These are phyloP conservation scores for Colletotrichum kahawae DNA, from an alignment of 2,329 filamentous ascomycete species.

Conservation along the genomic window DNA sequence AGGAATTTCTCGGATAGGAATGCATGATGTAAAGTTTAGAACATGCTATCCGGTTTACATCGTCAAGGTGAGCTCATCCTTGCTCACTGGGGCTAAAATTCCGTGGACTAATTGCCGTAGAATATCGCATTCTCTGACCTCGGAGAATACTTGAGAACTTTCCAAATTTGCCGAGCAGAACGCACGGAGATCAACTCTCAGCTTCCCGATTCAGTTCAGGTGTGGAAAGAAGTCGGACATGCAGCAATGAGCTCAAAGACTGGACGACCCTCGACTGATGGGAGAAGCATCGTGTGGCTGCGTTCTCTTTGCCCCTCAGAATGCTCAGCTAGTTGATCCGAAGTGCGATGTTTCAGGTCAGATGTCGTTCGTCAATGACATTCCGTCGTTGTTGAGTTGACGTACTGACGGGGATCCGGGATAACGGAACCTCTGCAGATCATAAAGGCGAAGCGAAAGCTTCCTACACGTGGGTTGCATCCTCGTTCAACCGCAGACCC, in stretches of 20 bases:
- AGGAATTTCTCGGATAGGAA: too few relatives aligned
- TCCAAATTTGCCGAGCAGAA: background rate
- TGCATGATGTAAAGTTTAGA: background rate
- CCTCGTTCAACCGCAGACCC: background rate
- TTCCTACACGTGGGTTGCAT: background rate
- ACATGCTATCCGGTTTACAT: background rate
- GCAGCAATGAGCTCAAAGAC: background rate
- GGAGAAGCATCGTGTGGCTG: background rate
- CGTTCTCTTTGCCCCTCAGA: background rate
- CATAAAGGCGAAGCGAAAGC: background rate
- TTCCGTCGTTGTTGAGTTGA: background rate
- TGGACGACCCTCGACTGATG: background rate
- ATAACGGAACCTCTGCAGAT: background rate
- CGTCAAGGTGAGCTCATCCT: background rate
- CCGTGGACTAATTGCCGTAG: background rate
- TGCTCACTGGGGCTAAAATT: too few relatives aligned
- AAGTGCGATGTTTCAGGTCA: background rate
- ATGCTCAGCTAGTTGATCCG: background rate
- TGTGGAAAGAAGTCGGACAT: background rate
- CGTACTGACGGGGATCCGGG: background rate
- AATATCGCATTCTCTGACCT: background rate
- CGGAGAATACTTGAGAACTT: background rate
- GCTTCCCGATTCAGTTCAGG: background rate
- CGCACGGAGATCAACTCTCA: background rate
- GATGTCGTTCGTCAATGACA: background rate